A percentile compares a stretch with the other conserved stretches of the same genome.
phyloP scores from a whole-genome alignment of 257 asterid species.

The Ocimum tenuiflorum region DNA sequence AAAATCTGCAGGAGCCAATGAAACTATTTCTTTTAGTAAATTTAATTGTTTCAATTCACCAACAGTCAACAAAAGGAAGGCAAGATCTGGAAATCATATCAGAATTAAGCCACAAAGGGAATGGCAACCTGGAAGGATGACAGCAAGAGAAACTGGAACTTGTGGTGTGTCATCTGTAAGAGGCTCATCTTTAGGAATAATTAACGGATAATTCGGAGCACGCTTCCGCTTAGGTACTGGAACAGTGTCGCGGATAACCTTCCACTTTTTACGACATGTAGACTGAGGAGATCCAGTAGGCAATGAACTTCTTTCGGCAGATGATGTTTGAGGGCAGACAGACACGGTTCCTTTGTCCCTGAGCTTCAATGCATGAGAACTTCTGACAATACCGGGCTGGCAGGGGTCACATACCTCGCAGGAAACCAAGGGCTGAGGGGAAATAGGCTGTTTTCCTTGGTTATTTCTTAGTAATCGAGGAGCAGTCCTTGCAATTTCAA shows the following conservation, averaged over 20 bases:
- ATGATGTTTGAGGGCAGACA: slow-evolving; percentile 29
- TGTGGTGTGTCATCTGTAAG: slow-evolving; percentile 44
- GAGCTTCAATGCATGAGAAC: slow-evolving; percentile 35
- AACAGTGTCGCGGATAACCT: slow-evolving; percentile 18
- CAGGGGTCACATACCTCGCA: slow-evolving; percentile 23
- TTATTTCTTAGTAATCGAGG: slow-evolving; percentile 28
- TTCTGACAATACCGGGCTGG: slow-evolving; percentile 7
- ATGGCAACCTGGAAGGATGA: slow-evolving; percentile 48
- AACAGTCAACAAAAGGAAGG: neutral
- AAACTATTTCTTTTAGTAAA: no score
- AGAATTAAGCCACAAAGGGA: slow-evolving; percentile 7
- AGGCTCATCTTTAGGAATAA: slow-evolving; percentile 53
- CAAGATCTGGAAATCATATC: neutral
- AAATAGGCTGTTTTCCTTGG: slow-evolving; percentile 41
- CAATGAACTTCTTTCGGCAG: slow-evolving; percentile 31
- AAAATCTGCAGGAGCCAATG: no score
- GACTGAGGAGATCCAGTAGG: slow-evolving; percentile 28
- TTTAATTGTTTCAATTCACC: neutral
- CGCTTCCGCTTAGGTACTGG: slow-evolving; percentile 23
- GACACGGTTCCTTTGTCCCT: slow-evolving; percentile 42
- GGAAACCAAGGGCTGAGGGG: slow-evolving; percentile 21
- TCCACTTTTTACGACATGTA: slow-evolving; percentile 31
- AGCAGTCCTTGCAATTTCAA: slow-evolving; percentile 20
- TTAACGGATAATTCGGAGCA: slow-evolving; percentile 24
- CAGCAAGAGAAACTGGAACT: slow-evolving; percentile 34